Base-by-base conservation (phyloP, 2,329 filamentous ascomycete species). In the Phaeosphaeria sp. region DNA sequence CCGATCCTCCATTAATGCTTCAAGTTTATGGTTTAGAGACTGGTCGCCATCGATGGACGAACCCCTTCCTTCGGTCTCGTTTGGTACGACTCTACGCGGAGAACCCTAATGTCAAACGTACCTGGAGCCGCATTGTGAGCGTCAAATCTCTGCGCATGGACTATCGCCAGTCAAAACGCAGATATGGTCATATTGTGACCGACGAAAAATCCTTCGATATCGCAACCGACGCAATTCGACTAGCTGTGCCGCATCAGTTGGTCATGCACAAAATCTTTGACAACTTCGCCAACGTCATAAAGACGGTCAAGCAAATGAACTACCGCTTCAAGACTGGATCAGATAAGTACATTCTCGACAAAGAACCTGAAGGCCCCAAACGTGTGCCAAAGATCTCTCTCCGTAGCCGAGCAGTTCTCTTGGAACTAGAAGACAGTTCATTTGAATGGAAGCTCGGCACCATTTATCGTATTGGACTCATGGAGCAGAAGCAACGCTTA, bases 381-480 rank as follows among this genome's bases (percentile, higher is more conserved):
- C 82, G 87, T 46, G 88, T 99, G 0, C 95, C 95, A 1, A 94
- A 91, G 71, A 82, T 99, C 21, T 94, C 93, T 0, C 65, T 99
- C 10, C 87, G 93, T 51, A 90, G 90, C 54, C 90, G 91, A 67
- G 91, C 90, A 5, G 83, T 99, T 22, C 80, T 97, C 2, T 94
- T 99, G 58, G 94, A 98, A 72, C 83, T 99, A 36, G 95, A 99
- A 78, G 95, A 99, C 74, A 94, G 95, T 50, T 90, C 92, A 0
- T 99, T 99, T 70, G 95, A 99, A 75, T 99, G 93, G 91, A 98
- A 97, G 74, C 82, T 99, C 10, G 92, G 93, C 17, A 89, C 93
- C 72, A 99, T 99, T 51, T 99, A 98, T 75, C 89, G 94, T 30
- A 87, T 92, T 46, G 95, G 96, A 0, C 84, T 94, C 20, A 82